These are phyloP conservation scores for Ciborinia camelliae DNA, from an alignment of 2,329 filamentous ascomycete species.

Conservation along the genomic window DNA sequence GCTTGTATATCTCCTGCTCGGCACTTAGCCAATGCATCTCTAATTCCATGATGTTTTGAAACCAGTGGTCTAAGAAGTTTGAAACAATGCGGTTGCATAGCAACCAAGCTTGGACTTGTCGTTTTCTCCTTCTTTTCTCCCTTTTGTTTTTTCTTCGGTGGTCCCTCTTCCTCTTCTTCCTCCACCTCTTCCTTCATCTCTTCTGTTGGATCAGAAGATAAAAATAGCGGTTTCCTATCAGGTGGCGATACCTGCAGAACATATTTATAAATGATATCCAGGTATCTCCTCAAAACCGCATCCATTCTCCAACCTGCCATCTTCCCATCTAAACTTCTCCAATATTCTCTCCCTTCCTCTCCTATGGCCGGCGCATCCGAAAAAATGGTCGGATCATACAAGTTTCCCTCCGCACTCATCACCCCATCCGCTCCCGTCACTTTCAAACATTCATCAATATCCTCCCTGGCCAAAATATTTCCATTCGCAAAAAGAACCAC, in stretches of 20 bases:
- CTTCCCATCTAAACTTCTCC: conserved; percentile 72
- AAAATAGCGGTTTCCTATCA: conserved; percentile 65
- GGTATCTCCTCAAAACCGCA: conserved; percentile 79
- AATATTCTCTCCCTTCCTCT: conserved; percentile 75
- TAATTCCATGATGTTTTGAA: conserved; percentile 72
- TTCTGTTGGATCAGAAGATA: conserved; percentile 49
- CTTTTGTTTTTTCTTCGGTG: conserved; percentile 42
- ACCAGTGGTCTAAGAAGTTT: conserved; percentile 84
- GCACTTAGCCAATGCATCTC: conserved; percentile 74
- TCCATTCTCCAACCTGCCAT: conserved; percentile 82
- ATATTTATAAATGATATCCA: conserved; percentile 83
- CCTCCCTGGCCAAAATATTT: conserved; percentile 78
- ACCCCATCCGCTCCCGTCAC: conserved; percentile 87
- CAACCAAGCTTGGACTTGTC: conserved; percentile 61
- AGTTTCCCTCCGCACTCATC: conserved; percentile 94
- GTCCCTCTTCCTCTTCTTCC: conserved; percentile 30
- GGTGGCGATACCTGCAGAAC: conserved; percentile 67
- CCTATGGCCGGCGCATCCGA: conserved; percentile 61
- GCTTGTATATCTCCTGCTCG: conserved; percentile 67
- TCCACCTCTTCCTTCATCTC: conserved; percentile 46
- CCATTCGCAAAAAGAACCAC: conserved; percentile 97
- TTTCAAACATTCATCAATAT: conserved; percentile 73
- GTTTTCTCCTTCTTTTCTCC: conserved; percentile 40
- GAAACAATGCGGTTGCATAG: conserved; percentile 91
- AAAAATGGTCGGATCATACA: conserved; percentile 89